Evolutionary conservation across 768 basidiomycete genomes (phyloP), one percentile per base, ranked within the genome.

Genomic region (Auriculariales sp.): DNA sequence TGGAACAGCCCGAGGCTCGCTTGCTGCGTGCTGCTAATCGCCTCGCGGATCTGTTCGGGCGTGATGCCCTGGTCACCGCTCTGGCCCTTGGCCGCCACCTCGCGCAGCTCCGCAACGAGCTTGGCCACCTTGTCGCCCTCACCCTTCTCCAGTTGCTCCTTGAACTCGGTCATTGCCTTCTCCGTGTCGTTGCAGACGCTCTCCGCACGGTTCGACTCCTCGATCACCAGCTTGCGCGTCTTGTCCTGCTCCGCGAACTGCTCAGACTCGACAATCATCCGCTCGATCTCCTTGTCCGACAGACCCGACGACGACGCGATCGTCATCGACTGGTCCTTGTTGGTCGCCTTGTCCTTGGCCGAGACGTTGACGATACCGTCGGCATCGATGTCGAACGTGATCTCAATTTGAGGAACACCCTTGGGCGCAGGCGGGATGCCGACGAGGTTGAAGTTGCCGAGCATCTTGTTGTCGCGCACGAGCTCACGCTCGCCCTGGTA

Each of bases 401-500:
- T 87, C 62, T 85, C 81, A 52, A 90, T 84, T 64, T 88, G 85
- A 56, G 86, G 85, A 52, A 87, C 78, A 63, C 81, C 81, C 67
- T 83, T 83, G 56, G 81, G 81, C 31, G 82, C 81, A 36, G 85
- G 86, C 46, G 95, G 94, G 51, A 99, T 92, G 47, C 94, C 95
- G 53, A 93, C 90, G 53, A 99, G 86, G 71, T 97, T 95, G 83
- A 99, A 99, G 74, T 97, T 94, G 54, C 95, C 95, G 51, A 99
- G 83, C 5, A 97, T 70, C 70, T 98, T 99, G 81, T 98, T 98
- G 72, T 98, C 95, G 49, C 87, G 76, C 51, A 97, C 93, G 57
- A 98, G 80, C 64, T 97, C 95, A 71, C 95, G 93, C 73, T 99
- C 95, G 61, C 95, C 95, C 70, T 99, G 95, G 76, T 79, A 99